Evolutionary conservation across 176 grass and related monocot genomes (phyloP).

Genomic region (Raddia guianensis): DNA sequence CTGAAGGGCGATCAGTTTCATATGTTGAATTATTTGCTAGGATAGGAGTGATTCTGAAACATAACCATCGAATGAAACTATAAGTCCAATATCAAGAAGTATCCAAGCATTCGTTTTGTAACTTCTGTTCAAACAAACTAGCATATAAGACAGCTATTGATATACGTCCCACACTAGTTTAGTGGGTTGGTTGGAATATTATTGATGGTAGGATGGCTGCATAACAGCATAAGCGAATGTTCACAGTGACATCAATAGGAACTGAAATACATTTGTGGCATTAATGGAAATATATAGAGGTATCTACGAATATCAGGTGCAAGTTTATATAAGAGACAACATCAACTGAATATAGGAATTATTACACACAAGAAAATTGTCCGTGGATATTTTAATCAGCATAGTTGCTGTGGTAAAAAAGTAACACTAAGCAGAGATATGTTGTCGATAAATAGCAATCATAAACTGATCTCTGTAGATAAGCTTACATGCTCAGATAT

Average conservation of each 20-base stretch:
- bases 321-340: slow-evolving; percentile 31
- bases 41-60: slow-evolving; percentile 7
- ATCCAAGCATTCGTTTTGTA: slow-evolving; percentile 10
- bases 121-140: neutral
- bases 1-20: neutral
- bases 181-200: slow-evolving; percentile 15
- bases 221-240: slow-evolving; percentile 26
- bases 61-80: slow-evolving; percentile 17
- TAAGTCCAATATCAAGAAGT: neutral
- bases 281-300: slow-evolving; percentile 31
- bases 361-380: slow-evolving; percentile 8
- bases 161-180: slow-evolving; percentile 23
- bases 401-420: slow-evolving; percentile 17
- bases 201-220: slow-evolving; percentile 10
- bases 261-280: slow-evolving; percentile 32
- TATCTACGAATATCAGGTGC: slow-evolving; percentile 16
- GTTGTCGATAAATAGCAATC: neutral
- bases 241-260: slow-evolving; percentile 9
- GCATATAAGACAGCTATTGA: slow-evolving; percentile 4
- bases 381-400: slow-evolving; percentile 8
- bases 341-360: slow-evolving; percentile 22
- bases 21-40: slow-evolving; percentile 10
- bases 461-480: neutral
- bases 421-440: slow-evolving; percentile 16
- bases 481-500: slow-evolving; percentile 25